Conservation (phyloP, 2,329 filamentous ascomycete genomes). For the Pyricularia pennisetigena region DNA sequence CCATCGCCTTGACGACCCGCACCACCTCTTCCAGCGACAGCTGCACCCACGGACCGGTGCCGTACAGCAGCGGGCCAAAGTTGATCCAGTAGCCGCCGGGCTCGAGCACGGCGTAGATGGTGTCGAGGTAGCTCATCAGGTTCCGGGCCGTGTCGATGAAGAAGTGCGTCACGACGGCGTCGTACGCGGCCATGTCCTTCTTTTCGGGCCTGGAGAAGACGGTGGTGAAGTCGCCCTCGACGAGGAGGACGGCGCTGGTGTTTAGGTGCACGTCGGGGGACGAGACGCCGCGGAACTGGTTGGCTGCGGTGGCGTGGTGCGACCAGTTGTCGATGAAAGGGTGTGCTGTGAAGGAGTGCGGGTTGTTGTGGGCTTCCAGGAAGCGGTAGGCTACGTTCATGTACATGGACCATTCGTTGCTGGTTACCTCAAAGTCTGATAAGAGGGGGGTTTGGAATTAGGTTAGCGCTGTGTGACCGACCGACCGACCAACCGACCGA, state of each 20-base stretch:
- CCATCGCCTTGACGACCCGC: slow-evolving; percentile 33
- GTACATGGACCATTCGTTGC: slow-evolving; percentile 49
- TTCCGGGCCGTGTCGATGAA: slow-evolving; percentile 53
- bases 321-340: slow-evolving; percentile 49
- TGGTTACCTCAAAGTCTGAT: slow-evolving; percentile 33
- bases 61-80: slow-evolving; percentile 44
- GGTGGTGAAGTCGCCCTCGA: slow-evolving; percentile 48
- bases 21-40: slow-evolving; percentile 44
- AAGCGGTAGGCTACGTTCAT: slow-evolving; percentile 46
- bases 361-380: slow-evolving; percentile 20
- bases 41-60: slow-evolving; percentile 43
- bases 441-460: neutral
- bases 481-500: too few species aligned
- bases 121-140: slow-evolving; percentile 42
- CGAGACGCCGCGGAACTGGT: slow-evolving; percentile 33
- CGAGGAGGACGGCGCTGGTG: slow-evolving; percentile 28
- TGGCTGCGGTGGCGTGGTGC: slow-evolving; percentile 36
- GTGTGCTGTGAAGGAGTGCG: slow-evolving; percentile 24
- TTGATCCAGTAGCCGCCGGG: slow-evolving; percentile 45
- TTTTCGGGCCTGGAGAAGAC: slow-evolving; percentile 17
- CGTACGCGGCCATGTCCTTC: slow-evolving; percentile 21
- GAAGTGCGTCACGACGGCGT: slow-evolving; percentile 44
- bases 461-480: neutral
- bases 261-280: slow-evolving; percentile 32
- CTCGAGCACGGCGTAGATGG: slow-evolving; percentile 35